A percentile compares a stretch with the other conserved stretches of the same genome.
phyloP scores from a whole-genome alignment of 768 basidiomycete genomes.

The Favolaschia claudopus region DNA sequence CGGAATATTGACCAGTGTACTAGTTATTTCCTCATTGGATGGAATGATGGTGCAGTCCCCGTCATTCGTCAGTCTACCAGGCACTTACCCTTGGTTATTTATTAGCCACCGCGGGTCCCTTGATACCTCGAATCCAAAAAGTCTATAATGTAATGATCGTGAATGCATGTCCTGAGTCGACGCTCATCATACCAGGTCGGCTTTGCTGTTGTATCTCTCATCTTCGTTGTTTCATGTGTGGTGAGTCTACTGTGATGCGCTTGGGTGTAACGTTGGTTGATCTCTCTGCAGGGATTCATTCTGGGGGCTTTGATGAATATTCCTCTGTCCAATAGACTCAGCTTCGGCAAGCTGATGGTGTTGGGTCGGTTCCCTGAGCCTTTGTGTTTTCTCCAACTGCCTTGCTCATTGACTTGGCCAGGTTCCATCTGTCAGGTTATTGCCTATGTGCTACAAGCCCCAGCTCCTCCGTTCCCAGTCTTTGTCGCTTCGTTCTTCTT shows the following conservation, averaged over 20 bases:
- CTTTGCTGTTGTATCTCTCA: slow-evolving; percentile 56
- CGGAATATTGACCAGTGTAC: not conserved
- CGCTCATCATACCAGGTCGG: slow-evolving; percentile 48
- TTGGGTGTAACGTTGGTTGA: not conserved
- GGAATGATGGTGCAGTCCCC: slow-evolving; percentile 1
- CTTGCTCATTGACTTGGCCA: slow-evolving; percentile 24
- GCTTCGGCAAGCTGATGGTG: slow-evolving; percentile 45
- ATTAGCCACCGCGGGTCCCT: not conserved
- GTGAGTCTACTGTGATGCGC: slow-evolving; percentile 33
- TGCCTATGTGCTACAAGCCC: slow-evolving; percentile 52
- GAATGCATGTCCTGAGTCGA: too few species aligned
- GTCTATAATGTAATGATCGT: too few species aligned
- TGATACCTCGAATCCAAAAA: too few species aligned
- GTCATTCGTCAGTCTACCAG: not conserved
- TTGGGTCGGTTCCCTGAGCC: slow-evolving; percentile 15
- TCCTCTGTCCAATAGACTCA: slow-evolving; percentile 48
- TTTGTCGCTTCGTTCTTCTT: slow-evolving; percentile 54
- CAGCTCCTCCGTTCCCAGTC: slow-evolving; percentile 60
- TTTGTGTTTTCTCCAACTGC: not conserved
- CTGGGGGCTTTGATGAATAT: slow-evolving; percentile 55
- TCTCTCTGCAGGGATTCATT: slow-evolving; percentile 50
- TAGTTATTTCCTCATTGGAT: not conserved
- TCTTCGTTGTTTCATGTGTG: slow-evolving; percentile 47
- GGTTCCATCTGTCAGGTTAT: slow-evolving; percentile 52
- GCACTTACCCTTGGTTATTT: too few species aligned